Percentiles rank a stretch among this genome's conserved stretches.
phyloP scores from a whole-genome alignment of 768 basidiomycete genomes.

The Boletus subcaerulescens region DNA sequence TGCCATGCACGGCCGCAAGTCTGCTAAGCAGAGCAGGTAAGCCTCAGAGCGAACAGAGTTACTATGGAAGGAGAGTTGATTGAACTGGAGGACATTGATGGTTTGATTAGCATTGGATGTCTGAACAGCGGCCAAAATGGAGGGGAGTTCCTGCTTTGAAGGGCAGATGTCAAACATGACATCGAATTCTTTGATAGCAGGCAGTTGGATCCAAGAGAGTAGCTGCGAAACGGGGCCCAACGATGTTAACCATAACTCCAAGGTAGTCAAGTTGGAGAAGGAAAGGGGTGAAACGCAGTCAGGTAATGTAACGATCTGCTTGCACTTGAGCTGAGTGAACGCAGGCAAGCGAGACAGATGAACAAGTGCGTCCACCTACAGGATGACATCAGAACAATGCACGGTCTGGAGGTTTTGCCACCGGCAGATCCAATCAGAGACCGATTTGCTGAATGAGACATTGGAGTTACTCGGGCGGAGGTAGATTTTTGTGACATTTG shows the following conservation, averaged over 20 bases:
- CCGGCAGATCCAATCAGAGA: not conserved
- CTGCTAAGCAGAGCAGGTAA: not conserved
- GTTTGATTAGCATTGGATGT: not conserved
- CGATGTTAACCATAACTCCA: not conserved
- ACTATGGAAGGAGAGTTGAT: too few species aligned
- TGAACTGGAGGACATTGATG: not conserved
- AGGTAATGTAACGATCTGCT: too few species aligned
- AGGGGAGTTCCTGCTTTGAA: not conserved
- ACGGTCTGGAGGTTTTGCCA: not conserved
- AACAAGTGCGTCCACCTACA: not conserved
- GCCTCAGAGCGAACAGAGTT: too few species aligned
- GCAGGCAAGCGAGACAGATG: slow-evolving; percentile 1
- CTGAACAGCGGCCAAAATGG: not conserved
- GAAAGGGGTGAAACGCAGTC: not conserved
- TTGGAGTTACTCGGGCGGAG: too few species aligned
- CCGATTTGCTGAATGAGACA: not conserved
- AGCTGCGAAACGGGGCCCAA: not conserved
- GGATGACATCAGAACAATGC: not conserved
- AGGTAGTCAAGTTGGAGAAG: not conserved
- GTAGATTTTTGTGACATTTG: too few species aligned
- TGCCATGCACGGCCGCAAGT: not conserved
- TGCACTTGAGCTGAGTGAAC: not conserved
- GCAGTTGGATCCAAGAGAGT: not conserved
- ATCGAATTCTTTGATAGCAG: not conserved
- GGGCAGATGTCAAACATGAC: not conserved